Evolutionary conservation across 768 basidiomycete species (phyloP).

Genomic region (Leccinum rimulosum): DNA sequence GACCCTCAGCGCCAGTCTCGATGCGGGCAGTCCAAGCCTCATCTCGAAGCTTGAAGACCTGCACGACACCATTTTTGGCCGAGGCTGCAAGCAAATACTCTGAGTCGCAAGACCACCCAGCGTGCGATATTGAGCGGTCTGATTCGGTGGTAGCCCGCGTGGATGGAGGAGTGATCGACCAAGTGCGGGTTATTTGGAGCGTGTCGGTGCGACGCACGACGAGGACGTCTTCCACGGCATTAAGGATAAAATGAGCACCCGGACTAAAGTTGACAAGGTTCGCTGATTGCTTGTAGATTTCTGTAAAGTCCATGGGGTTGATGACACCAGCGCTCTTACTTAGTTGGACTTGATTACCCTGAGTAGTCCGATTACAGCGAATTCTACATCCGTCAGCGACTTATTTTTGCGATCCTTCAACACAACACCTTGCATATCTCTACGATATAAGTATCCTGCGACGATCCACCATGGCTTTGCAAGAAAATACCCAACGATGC

Average conservation of each 20-base stretch:
- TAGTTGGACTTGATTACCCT: neutral
- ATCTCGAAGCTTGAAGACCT: constrained; percentile 76
- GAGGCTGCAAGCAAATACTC: constrained; percentile 83
- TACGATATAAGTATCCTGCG: constrained; percentile 11
- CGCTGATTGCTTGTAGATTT: constrained; percentile 73
- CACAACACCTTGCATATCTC: neutral
- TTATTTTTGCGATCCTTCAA: constrained; percentile 5
- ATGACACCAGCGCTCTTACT: constrained; percentile 8
- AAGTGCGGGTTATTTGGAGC: constrained; percentile 79
- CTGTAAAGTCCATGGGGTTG: constrained; percentile 77
- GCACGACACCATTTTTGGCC: constrained; percentile 65
- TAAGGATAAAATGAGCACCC: constrained; percentile 83
- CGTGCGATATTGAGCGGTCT: constrained; percentile 60
- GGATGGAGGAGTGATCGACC: constrained; percentile 58
- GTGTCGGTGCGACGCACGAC: constrained; percentile 83
- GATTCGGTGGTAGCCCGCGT: constrained; percentile 39
- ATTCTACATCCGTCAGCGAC: constrained; percentile 12
- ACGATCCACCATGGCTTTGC: neutral
- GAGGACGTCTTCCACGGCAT: constrained; percentile 72
- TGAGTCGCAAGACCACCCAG: constrained; percentile 86
- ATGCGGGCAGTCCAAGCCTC: constrained; percentile 77
- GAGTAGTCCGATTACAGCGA: neutral
- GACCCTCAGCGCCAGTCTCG: constrained; percentile 79
- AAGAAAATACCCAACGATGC: constrained; percentile 3
- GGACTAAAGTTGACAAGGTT: constrained; percentile 81